Conservation (phyloP, 257 asterid species). For the Solanum corneliomulleri region DNA sequence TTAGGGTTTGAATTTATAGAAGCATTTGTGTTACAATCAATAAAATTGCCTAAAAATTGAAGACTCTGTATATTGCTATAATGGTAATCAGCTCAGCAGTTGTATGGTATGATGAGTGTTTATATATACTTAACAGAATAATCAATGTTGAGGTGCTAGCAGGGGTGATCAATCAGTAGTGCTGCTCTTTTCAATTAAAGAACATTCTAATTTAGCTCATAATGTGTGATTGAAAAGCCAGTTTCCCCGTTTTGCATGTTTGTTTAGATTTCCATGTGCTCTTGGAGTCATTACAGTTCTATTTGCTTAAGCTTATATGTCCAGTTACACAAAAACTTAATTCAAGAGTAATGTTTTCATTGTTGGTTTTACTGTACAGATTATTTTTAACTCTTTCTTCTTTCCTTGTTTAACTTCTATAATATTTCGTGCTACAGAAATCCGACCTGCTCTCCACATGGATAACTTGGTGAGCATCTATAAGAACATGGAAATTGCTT, state of each 20-base stretch:
- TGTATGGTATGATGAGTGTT: neutral
- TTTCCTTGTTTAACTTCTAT: neutral
- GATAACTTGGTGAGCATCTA: slow-evolving; percentile 80
- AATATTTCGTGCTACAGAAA: slow-evolving; percentile 26
- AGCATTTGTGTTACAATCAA: neutral
- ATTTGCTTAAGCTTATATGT: neutral
- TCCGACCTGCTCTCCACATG: slow-evolving; percentile 94
- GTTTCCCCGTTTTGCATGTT: neutral
- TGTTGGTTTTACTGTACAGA: neutral
- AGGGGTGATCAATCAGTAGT: neutral
- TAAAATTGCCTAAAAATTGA: neutral
- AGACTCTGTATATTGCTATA: neutral
- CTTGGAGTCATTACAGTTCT: neutral
- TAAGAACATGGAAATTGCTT: slow-evolving; percentile 84
- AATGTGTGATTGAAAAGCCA: neutral
- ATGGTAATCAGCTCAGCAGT: neutral
- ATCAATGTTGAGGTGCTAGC: neutral
- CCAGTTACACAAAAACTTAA: neutral
- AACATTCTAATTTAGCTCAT: neutral
- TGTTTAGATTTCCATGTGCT: neutral
- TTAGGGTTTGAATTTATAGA: neutral
- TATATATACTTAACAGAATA: neutral
- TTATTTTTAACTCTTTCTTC: neutral
- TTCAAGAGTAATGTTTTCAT: neutral
- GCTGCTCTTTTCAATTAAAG: neutral